Evolutionary conservation across 164 flowering plant genomes (phyloP).

Genomic region (Warburgia ugandensis): DNA sequence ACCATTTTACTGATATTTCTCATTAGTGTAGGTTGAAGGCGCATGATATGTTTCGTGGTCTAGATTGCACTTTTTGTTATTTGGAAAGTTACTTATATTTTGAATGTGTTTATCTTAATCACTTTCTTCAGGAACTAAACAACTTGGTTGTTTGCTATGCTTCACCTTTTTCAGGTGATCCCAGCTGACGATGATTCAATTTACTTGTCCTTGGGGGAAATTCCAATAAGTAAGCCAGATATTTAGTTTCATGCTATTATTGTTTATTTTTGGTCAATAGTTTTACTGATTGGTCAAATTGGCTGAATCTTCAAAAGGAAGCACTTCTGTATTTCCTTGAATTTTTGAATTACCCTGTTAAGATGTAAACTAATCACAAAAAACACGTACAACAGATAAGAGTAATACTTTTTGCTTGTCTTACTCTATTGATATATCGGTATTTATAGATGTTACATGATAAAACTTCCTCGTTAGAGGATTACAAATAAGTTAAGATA

Average conservation of each 20-base stretch:
- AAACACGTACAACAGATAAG: too few relatives aligned
- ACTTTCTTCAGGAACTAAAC: background rate
- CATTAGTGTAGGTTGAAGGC: background rate
- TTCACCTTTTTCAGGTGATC: conserved; percentile 50
- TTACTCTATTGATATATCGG: too few relatives aligned
- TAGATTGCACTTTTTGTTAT: too few relatives aligned
- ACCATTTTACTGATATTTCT: background rate
- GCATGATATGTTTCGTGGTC: background rate
- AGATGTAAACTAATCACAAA: too few relatives aligned
- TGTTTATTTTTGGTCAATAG: background rate
- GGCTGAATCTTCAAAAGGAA: background rate
- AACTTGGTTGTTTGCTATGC: conserved; percentile 1
- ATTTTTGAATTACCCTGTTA: too few relatives aligned
- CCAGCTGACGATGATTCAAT: conserved; percentile 80
- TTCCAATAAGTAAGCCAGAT: conserved; percentile 78
- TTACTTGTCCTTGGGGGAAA: conserved; percentile 86
- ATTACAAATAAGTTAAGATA: too few relatives aligned
- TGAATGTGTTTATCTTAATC: background rate
- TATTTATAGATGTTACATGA: too few relatives aligned
- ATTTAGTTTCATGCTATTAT: conserved; percentile 25
- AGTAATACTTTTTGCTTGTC: too few relatives aligned
- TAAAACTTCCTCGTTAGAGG: too few relatives aligned
- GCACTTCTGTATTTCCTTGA: background rate
- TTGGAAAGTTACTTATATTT: too few relatives aligned
- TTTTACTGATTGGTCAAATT: conserved; percentile 8